phyloP scores from a whole-genome alignment of 139 green algal genomes.

The Picochlorum sp. region DNA sequence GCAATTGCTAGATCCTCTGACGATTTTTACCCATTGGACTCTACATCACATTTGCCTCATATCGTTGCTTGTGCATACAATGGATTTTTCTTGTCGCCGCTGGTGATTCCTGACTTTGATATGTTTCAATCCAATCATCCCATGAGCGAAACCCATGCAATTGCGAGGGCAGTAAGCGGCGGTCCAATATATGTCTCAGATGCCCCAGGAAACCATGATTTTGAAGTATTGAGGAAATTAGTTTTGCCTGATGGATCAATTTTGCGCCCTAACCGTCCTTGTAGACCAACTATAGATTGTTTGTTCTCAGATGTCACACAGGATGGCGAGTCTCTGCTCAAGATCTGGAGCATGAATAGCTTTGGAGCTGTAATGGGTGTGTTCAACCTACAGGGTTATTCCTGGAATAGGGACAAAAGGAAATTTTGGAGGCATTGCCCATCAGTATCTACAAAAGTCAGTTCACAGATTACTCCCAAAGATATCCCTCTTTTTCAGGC shows the following conservation, averaged over 20 bases:
- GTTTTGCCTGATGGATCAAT: constrained; percentile 58
- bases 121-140: neutral
- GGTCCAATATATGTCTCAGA: constrained; percentile 81
- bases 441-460: constrained; percentile 15
- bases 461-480: constrained; percentile 13
- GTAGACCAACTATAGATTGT: constrained; percentile 76
- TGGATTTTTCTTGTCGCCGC: constrained; percentile 53
- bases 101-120: constrained; percentile 32
- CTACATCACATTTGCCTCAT: constrained; percentile 70
- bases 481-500: constrained; percentile 45
- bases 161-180: constrained; percentile 31
- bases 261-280: constrained; percentile 55
- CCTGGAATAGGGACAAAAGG: constrained; percentile 60
- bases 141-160: constrained; percentile 19
- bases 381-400: constrained; percentile 82
- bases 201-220: constrained; percentile 77
- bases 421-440: constrained; percentile 56
- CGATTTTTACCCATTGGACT: constrained; percentile 74
- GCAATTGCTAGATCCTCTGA: constrained; percentile 39
- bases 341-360: constrained; percentile 67
- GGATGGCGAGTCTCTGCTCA: constrained; percentile 68
- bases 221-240: constrained; percentile 49
- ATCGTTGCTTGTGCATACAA: constrained; percentile 83
- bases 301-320: constrained; percentile 76
- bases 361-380: constrained; percentile 56